These are phyloP conservation scores for Trypethelium eluteriae DNA, from an alignment of 495 filamentous ascomycete species.

Conservation along the genomic window DNA sequence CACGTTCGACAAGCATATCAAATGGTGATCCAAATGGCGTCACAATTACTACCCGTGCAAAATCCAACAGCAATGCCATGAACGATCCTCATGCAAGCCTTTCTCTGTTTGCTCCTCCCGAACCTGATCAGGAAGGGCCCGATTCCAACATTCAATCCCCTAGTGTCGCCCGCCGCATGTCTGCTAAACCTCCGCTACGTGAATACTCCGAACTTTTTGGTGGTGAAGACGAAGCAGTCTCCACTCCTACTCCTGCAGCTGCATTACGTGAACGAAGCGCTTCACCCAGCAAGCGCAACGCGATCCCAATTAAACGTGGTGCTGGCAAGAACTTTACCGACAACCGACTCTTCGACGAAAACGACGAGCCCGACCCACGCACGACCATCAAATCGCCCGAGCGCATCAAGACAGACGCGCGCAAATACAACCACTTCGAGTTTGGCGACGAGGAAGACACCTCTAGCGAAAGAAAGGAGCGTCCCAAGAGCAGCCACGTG, in stretches of 20 bases:
- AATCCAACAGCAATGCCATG: constrained; percentile 35
- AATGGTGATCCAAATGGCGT: neutral
- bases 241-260: constrained; percentile 16
- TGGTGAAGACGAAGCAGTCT: constrained; percentile 29
- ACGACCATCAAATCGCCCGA: constrained; percentile 37
- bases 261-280: constrained; percentile 25
- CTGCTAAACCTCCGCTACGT: constrained; percentile 55
- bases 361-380: constrained; percentile 36
- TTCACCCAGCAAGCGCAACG: constrained; percentile 46
- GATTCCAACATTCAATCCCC: constrained; percentile 38
- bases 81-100: constrained; percentile 70
- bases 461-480: constrained; percentile 23
- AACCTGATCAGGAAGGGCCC: constrained; percentile 40
- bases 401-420: constrained; percentile 55
- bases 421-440: constrained; percentile 82
- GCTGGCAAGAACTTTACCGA: constrained; percentile 62
- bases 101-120: constrained; percentile 58
- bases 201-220: constrained; percentile 59
- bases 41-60: constrained; percentile 7
- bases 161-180: constrained; percentile 44
- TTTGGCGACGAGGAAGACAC: constrained; percentile 59
- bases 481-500: constrained; percentile 38
- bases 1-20: constrained; percentile 9
- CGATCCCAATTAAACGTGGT: constrained; percentile 55
- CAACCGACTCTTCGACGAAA: constrained; percentile 61